These are phyloP conservation scores for Trichoderma sp. DNA, from an alignment of 2,329 filamentous ascomycete species.

Conservation along the genomic window DNA sequence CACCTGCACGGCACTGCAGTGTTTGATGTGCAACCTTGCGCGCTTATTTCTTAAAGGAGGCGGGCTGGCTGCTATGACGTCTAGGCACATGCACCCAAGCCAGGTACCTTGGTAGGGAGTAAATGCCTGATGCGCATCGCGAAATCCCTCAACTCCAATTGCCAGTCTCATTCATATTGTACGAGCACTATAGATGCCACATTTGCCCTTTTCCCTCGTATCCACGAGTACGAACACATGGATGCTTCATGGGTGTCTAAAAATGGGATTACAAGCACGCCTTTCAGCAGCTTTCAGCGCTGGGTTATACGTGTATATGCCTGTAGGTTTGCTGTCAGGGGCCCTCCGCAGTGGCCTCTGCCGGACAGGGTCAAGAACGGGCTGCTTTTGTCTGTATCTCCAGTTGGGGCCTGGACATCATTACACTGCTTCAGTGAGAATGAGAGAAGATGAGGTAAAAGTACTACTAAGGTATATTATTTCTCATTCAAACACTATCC, in stretches of 20 bases:
- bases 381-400: not conserved
- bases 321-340: not conserved
- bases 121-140: not conserved
- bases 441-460: not conserved
- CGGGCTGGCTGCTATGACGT: constrained; percentile 3
- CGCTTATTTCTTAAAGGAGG: constrained; percentile 8
- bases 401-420: not conserved
- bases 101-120: not conserved
- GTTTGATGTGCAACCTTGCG: constrained; percentile 10
- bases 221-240: not conserved
- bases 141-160: not conserved
- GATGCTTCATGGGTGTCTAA: not conserved
- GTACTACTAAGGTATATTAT: not conserved
- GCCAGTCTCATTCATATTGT: not conserved
- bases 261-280: not conserved
- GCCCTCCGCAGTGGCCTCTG: not conserved
- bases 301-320: not conserved
- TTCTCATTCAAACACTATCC: not conserved
- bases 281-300: not conserved
- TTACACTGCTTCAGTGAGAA: not conserved
- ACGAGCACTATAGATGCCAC: not conserved
- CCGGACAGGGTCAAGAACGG: not conserved
- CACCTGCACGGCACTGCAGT: constrained; percentile 12
- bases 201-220: not conserved
- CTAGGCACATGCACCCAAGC: not conserved